Evolutionary conservation across 495 filamentous ascomycete genomes (phyloP), one percentile per base, ranked within the genome.

Genomic region (Polyplosphaeria fusca): DNA sequence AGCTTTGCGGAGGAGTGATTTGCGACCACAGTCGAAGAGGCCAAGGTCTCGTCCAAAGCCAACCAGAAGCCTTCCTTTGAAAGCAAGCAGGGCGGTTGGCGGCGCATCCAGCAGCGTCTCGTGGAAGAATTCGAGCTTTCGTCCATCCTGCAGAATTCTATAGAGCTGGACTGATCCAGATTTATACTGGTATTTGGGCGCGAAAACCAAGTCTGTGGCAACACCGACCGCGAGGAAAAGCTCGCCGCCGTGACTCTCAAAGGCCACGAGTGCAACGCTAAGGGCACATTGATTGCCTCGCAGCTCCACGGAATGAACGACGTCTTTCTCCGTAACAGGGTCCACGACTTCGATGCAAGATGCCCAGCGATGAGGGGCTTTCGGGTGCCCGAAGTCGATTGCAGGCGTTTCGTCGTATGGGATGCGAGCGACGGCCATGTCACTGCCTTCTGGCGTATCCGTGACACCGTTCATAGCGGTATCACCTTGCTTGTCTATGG

Each of bases 141-240:
- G 82, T 41, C 94, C 94, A 60, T 91, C 83, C 26, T 91, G 85
- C 23, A 87, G 81, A 75, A 97, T 91, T 30, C 90, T 84, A 71
- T 96, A 99, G 43, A 97, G 86, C 62, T 96, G 89, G 26, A 99
- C 88, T 64, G 85, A 95, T 3, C 91, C 92, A 46, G 84, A 82
- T 16, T 77, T 83, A 53, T 80, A 87, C 1, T 14, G 13, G 43
- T 83, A 84, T 30, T 86, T 83, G 4, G 91, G 90, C 55, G 76
- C 85, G 55, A 88, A 78, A 16, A 82, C 75, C 79, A 95, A 85
- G 60, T 97, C 87, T 70, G 95, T 95, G 2, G 86, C 91, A 0
- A 92, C 96, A 42, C 94, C 94, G 22, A 99, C 88, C 3, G 95
- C 81, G 11, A 99, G 76, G 74, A 96, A 99, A 5, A 80, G 82